A percentile compares a stretch with the other conserved stretches of the same genome.
Conservation (phyloP, 768 basidiomycete species). For the Neoboletus subvelutipes region DNA sequence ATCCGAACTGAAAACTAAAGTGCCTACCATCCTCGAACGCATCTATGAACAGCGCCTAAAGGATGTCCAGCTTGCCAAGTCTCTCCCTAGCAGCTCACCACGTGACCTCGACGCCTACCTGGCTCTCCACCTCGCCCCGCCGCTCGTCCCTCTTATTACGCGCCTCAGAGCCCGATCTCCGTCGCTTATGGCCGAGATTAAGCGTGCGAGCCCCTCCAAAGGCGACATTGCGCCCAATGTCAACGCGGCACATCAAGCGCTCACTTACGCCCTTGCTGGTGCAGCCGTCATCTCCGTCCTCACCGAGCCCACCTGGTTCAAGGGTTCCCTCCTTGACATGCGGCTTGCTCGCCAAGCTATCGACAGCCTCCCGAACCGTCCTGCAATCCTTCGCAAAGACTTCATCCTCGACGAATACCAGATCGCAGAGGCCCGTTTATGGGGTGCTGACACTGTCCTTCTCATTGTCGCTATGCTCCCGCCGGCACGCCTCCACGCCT, state of each 20-base stretch:
- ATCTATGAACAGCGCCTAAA: slow-evolving; percentile 82
- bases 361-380: slow-evolving; percentile 81
- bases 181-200: slow-evolving; percentile 92
- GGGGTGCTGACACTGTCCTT: slow-evolving; percentile 95
- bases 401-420: slow-evolving; percentile 96
- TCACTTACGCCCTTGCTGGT: slow-evolving; percentile 92
- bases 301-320: slow-evolving; percentile 98
- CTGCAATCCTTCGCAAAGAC: slow-evolving; percentile 95
- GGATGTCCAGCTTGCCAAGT: slow-evolving; percentile 77
- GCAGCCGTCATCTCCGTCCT: slow-evolving; percentile 95
- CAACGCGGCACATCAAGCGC: slow-evolving; percentile 83
- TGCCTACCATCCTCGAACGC: slow-evolving; percentile 41
- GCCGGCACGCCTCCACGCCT: slow-evolving; percentile 59
- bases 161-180: slow-evolving; percentile 54
- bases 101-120: slow-evolving; percentile 77
- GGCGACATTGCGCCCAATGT: slow-evolving; percentile 84
- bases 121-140: slow-evolving; percentile 78
- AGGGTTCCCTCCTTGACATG: slow-evolving; percentile 92
- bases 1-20: slow-evolving; percentile 24
- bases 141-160: slow-evolving; percentile 68
- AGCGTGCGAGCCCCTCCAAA: slow-evolving; percentile 96
- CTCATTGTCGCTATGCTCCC: slow-evolving; percentile 97
- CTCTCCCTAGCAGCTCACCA: slow-evolving; percentile 73
- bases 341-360: slow-evolving; percentile 84
- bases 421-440: slow-evolving; percentile 88